Evolutionary conservation across 768 basidiomycete genomes (phyloP).

Genomic region (Pulveroboletus sp.): DNA sequence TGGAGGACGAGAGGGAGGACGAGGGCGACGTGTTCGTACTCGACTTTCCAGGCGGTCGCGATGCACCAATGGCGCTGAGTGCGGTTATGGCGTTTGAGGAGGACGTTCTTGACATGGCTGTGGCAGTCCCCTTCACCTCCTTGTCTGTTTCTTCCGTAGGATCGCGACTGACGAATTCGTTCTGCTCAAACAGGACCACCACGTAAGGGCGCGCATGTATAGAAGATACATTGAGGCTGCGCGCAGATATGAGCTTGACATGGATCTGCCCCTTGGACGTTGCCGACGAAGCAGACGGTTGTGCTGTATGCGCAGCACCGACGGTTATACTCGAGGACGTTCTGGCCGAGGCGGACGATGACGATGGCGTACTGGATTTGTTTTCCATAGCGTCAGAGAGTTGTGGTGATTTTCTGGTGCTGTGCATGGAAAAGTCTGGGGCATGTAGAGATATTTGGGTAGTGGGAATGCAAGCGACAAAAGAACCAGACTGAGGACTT

Average conservation of each 20-base stretch:
- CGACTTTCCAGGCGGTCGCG: conserved; percentile 39
- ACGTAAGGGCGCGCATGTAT: conserved; percentile 76
- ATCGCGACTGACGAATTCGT: conserved; percentile 93
- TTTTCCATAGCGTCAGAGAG: conserved; percentile 32
- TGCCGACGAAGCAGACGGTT: conserved; percentile 30
- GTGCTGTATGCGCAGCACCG: conserved; percentile 18
- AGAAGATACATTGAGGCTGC: conserved; percentile 71
- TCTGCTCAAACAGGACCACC: conserved; percentile 98
- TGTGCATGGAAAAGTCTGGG: conserved; percentile 78
- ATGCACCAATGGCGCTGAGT: conserved; percentile 56
- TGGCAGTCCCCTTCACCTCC: conserved; percentile 81
- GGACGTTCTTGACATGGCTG: conserved; percentile 48
- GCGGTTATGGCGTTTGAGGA: conserved; percentile 64
- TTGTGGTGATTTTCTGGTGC: conserved; percentile 39
- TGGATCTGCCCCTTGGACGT: conserved; percentile 74
- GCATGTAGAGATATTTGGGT: conserved; percentile 76
- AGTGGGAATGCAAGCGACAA: conserved; percentile 50
- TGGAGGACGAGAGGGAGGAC: conserved; percentile 38
- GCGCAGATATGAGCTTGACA: conserved; percentile 92
- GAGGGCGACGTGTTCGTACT: conserved; percentile 43
- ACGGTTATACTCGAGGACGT: conserved; percentile 28
- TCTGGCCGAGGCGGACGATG: conserved; percentile 37
- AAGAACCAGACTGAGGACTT: conserved; percentile 44
- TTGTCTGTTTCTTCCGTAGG: conserved; percentile 82
- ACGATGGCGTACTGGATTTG: conserved; percentile 36